Base-by-base conservation (phyloP, 352 stramenopile genomes). In the Phytopythium aichiense region DNA sequence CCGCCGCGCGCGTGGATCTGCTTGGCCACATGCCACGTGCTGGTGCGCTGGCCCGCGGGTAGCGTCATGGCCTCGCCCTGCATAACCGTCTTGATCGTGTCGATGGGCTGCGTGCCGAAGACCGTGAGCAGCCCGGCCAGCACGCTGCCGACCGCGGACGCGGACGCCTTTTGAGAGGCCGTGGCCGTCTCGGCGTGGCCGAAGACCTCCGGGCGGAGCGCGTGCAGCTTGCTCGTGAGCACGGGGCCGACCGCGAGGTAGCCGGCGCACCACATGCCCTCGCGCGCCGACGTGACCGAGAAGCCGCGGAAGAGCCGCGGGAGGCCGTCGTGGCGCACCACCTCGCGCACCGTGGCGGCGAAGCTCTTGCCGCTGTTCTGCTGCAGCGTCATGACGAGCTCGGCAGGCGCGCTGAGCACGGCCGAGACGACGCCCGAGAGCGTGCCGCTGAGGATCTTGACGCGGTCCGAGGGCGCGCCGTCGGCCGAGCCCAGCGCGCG, bases 361-460 rank as follows among this genome's bases (percentile, higher is more conserved):
- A 95, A 87, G 57, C 72, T 77, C 67, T 86, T 83, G 51, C 84
- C 86, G 23, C 74, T 88, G 75, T 91, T 90, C 64, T 95, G 86
- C 71, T 95, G 86, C 56, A 92, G 75, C 57, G 86, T 95, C 86
- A 95, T 95, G 54, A 92, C 77, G 33, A 95, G 76, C 66, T 95
- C 86, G 16, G 82, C 86, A 0, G 86, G 74, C 0, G 82, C 87
- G 43, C 82, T 89, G 13, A 95, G 66, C 46, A 76, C 57, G 37
- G 86, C 77, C 13, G 86, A 93, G 22, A 71, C 75, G 28, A 84
- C 61, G 37, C 86, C 86, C 2, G 84, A 84, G 51, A 89, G 55
- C 12, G 79, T 79, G 13, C 76, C 86, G n/a, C 79, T 80, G 11
- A 79, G 58, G 45, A 94, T 72, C 67, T 90, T 89, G 50, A 76